A percentile compares a stretch with the other conserved stretches of the same genome.
Conservation (phyloP, 495 filamentous ascomycete species). For the Neurospora africana region DNA sequence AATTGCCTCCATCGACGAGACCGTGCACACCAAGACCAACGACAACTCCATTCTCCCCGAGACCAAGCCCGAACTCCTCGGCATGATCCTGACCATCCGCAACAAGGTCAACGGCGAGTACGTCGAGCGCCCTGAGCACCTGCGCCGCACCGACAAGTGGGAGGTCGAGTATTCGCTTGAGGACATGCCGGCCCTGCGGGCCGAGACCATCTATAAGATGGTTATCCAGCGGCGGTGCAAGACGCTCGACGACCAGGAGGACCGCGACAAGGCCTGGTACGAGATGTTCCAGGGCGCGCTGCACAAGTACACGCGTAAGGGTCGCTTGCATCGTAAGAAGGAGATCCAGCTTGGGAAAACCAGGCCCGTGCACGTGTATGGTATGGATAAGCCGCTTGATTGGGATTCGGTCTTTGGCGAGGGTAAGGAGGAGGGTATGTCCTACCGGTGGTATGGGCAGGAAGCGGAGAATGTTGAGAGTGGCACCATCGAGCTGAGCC, state of each 20-base stretch:
- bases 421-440: background rate
- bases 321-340: constrained; percentile 16
- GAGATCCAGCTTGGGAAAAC: constrained; percentile 11
- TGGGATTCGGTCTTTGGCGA: constrained; percentile 22
- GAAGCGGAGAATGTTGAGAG: background rate
- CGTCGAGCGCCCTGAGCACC: constrained; percentile 47
- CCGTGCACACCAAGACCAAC: constrained; percentile 5
- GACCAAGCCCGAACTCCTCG: constrained; percentile 37
- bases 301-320: constrained; percentile 11
- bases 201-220: constrained; percentile 38
- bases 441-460: background rate
- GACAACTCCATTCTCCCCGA: constrained; percentile 2
- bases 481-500: background rate
- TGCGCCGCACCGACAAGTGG: constrained; percentile 52
- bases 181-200: constrained; percentile 36
- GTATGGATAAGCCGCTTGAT: constrained; percentile 9
- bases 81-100: constrained; percentile 55
- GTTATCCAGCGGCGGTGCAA: constrained; percentile 42
- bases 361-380: constrained; percentile 23
- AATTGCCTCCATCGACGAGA: background rate
- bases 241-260: constrained; percentile 18
- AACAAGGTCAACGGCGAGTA: constrained; percentile 61
- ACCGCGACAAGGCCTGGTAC: constrained; percentile 31
- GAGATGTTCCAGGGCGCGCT: constrained; percentile 27
- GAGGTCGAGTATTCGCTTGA: constrained; percentile 61